Base-by-base conservation (phyloP, 768 basidiomycete genomes). In the Pisolithus sp. region DNA sequence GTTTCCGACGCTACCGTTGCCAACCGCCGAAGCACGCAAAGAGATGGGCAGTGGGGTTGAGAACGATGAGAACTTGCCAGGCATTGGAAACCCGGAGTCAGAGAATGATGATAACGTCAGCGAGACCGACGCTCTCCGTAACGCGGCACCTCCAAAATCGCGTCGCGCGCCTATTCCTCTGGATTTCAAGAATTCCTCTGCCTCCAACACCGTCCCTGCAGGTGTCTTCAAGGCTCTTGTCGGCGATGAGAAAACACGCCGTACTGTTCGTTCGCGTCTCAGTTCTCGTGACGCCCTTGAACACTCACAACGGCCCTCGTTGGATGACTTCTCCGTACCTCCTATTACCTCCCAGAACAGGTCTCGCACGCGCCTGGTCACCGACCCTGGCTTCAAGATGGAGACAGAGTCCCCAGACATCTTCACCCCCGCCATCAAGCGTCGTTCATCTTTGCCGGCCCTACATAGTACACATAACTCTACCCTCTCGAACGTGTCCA, bases 201-300 rank as follows among this genome's bases (percentile, higher is more conserved):
- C 77, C 15, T 81, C 73, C 31, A 89, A 88, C 59, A 92, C 86
- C 6, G 84, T 91, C 8, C 90, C 90, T 18, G 90, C 90, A 31
- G 88, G 88, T 2, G 62, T 92, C 51, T 93, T 93, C 78, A 91
- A 91, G 70, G 86, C 87, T 10, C 73, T 89, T 46, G 82, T 77
- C 24, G 62, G 61, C 18, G 87, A 90, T 42, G 86, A 86, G 55
- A 76, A 83, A 41, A 83, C 84, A 2, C 79, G 87, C 51, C 74
- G 81, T 42, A 74, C 73, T 42, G 86, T 88, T n/a, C 84, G 86
- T 44, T 90, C 89, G 20, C 76, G 88, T 36, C 75, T 90, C 52
- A 74, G 80, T 63, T 90, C 88, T 9, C 78, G 79, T 41, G 90
- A 91, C 54, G 75, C 82, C 46, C 85, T 82, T 59, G 87, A 86